Evolutionary conservation across 306 rosid species (phyloP).

Genomic region (Fagus sylvatica): DNA sequence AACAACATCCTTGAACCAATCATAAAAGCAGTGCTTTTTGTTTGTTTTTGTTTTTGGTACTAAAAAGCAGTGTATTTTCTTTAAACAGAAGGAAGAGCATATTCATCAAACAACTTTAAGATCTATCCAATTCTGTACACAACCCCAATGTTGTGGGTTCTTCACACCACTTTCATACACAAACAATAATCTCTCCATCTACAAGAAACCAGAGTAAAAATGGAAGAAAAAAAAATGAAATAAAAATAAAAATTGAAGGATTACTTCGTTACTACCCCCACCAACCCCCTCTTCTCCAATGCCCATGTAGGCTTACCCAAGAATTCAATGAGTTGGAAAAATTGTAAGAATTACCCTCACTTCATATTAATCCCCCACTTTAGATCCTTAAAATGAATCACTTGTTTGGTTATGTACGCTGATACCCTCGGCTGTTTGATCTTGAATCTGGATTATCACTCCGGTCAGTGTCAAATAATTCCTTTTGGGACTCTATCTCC

Average conservation of each 20-base stretch:
- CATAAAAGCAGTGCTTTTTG: no score
- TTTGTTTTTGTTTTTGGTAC: no score
- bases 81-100: slow-evolving; percentile 4
- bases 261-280: slow-evolving; percentile 25
- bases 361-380: slow-evolving; percentile 41
- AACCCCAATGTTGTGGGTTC: slow-evolving; percentile 41
- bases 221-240: no score
- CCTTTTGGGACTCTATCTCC: slow-evolving; percentile 77
- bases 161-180: slow-evolving; percentile 54
- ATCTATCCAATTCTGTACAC: slow-evolving; percentile 42
- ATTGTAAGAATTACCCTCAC: slow-evolving; percentile 37
- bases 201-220: slow-evolving; percentile 30
- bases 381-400: slow-evolving; percentile 30
- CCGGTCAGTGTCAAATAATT: slow-evolving; percentile 69
- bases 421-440: slow-evolving; percentile 57
- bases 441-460: slow-evolving; percentile 67
- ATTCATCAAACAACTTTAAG: slow-evolving; percentile 15
- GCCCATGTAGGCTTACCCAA: slow-evolving; percentile 41
- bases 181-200: slow-evolving; percentile 56
- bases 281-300: slow-evolving; percentile 26
- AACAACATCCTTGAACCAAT: no score
- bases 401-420: slow-evolving; percentile 24
- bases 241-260: slow-evolving; percentile 23
- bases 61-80: neutral
- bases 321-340: slow-evolving; percentile 35